Conservation (phyloP, 2,329 filamentous ascomycete species). For the Microdochium paspali region DNA sequence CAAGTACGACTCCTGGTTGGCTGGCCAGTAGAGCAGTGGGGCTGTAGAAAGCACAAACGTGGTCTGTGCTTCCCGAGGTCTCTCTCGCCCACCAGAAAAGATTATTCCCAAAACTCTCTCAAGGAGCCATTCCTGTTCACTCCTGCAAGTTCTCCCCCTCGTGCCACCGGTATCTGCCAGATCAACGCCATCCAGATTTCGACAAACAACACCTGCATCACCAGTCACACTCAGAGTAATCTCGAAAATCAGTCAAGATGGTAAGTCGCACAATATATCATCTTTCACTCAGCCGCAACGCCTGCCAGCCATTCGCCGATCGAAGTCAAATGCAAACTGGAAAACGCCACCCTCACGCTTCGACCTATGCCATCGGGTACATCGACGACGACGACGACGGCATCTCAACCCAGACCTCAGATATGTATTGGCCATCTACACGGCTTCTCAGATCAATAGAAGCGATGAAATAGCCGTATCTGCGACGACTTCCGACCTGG, state of each 20-base stretch:
- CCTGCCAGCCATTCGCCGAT: slow-evolving; percentile 4
- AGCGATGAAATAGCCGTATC: no score
- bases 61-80: not conserved
- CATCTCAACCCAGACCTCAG: no score
- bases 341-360: not conserved
- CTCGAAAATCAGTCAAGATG: slow-evolving; percentile 55
- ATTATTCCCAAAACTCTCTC: not conserved
- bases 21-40: no score
- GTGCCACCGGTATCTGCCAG: slow-evolving; percentile 29
- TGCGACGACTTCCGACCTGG: no score
- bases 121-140: not conserved
- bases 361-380: slow-evolving; percentile 3
- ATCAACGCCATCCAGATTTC: slow-evolving; percentile 35
- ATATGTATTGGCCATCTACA: no score
- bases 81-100: not conserved
- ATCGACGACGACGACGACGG: not conserved
- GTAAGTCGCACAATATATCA: slow-evolving; percentile 36
- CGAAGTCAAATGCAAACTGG: not conserved
- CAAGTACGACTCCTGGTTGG: no score
- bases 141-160: not conserved
- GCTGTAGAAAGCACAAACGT: no score
- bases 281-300: not conserved
- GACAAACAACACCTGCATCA: slow-evolving; percentile 38
- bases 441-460: no score
- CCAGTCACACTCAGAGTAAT: slow-evolving; percentile 29